Evolutionary conservation across 164 flowering plant species (phyloP).

Genomic region (Houttuynia cordata): DNA sequence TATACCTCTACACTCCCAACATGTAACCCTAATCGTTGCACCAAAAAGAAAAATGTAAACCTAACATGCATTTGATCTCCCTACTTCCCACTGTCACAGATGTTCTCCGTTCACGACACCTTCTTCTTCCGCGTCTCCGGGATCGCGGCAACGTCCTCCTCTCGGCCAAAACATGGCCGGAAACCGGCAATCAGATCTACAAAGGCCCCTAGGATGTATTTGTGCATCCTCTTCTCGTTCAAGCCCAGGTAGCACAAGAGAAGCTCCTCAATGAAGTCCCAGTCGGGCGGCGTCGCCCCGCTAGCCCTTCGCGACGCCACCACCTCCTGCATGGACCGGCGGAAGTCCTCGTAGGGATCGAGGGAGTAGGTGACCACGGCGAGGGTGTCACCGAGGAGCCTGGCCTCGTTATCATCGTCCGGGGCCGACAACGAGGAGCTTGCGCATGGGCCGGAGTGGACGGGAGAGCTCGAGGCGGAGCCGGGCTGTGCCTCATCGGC

Average conservation of each 20-base stretch:
- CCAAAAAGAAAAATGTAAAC: too few species aligned
- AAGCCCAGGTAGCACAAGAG: conserved; percentile 55
- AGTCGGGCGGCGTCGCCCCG: conserved; percentile 26
- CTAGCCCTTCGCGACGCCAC: conserved; percentile 18
- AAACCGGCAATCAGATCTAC: conserved; percentile 37
- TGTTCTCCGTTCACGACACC: conserved; percentile 1
- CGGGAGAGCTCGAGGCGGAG: not conserved
- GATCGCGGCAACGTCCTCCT: conserved; percentile 4
- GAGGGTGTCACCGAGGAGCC: conserved; percentile 32
- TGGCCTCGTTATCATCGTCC: not conserved
- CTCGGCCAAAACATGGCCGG: conserved; percentile 14
- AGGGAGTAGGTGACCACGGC: conserved; percentile 36
- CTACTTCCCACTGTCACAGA: too few species aligned
- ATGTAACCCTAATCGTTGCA: too few species aligned
- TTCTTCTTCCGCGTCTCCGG: conserved; percentile 12
- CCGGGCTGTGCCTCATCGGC: conserved; percentile 12
- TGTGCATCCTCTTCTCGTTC: conserved; percentile 55
- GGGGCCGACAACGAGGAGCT: not conserved
- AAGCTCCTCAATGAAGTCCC: conserved; percentile 83
- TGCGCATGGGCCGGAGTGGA: not conserved
- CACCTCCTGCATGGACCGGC: conserved; percentile 55
- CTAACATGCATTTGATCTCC: too few species aligned
- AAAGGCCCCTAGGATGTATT: conserved; percentile 58
- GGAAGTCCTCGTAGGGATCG: conserved; percentile 49
- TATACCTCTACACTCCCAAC: too few species aligned